Percentiles rank a stretch among this genome's conserved stretches.
These are phyloP conservation scores for Nakazawaea ambrosiae DNA, from an alignment of 805 yeast species.

Conservation along the genomic window DNA sequence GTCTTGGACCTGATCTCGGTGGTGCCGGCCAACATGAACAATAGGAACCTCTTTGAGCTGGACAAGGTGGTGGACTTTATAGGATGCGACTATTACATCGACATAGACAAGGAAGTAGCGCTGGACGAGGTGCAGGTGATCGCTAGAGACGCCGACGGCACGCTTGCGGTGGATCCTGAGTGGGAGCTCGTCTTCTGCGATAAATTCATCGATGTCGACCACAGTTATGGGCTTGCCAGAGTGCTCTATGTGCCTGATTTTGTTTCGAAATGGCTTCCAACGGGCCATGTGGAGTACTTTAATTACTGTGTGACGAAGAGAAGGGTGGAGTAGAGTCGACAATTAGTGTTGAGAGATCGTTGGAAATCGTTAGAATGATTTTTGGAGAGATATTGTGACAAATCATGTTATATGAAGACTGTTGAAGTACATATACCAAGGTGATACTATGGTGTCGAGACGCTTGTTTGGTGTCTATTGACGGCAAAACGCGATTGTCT, in stretches of 20 bases:
- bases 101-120: constrained; percentile 45
- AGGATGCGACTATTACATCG: constrained; percentile 66
- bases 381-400: too few relatives aligned
- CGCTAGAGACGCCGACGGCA: constrained; percentile 15
- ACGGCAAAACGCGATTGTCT: too few relatives aligned
- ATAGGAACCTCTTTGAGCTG: constrained; percentile 58
- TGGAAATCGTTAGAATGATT: too few relatives aligned
- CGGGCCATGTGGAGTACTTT: constrained; percentile 32
- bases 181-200: constrained; percentile 48
- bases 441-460: too few relatives aligned
- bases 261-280: constrained; percentile 21
- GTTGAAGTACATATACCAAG: too few relatives aligned
- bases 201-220: constrained; percentile 44
- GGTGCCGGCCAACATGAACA: constrained; percentile 66
- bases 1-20: constrained; percentile 31
- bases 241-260: constrained; percentile 42
- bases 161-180: constrained; percentile 17
- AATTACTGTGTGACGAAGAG: constrained; percentile 42
- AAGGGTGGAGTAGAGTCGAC: too few relatives aligned
- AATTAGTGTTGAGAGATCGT: too few relatives aligned
- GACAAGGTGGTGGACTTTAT: constrained; percentile 43
- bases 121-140: constrained; percentile 31
- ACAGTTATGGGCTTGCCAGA: constrained; percentile 49
- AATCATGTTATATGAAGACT: too few relatives aligned
- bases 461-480: too few relatives aligned